Percentiles rank a stretch among this genome's conserved stretches.
These are phyloP conservation scores for Thelephora terrestris DNA, from an alignment of 1,284 basidiomycete species.

Conservation along the genomic window DNA sequence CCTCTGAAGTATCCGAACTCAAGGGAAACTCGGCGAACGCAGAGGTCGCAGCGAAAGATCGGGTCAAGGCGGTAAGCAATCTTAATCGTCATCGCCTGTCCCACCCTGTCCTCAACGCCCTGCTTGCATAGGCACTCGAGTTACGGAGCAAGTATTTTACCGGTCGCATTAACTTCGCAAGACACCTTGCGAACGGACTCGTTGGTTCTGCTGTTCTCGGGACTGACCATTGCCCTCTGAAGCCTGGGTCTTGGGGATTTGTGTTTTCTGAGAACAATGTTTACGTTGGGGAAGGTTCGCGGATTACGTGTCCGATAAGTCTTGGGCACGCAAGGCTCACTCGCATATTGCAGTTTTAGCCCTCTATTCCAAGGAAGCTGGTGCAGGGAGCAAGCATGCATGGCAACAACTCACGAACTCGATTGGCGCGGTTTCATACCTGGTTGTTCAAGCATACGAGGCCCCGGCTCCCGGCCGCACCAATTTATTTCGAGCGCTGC, in stretches of 20 bases:
- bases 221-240: not conserved
- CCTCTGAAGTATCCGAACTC: too few relatives aligned
- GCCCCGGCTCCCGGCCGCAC: too few relatives aligned
- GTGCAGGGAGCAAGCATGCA: not conserved
- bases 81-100: too few relatives aligned
- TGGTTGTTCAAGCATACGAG: not conserved
- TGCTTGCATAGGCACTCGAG: not conserved
- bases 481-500: too few relatives aligned
- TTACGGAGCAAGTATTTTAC: too few relatives aligned
- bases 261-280: not conserved
- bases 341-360: not conserved
- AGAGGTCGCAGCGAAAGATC: not conserved
- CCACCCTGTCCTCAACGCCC: not conserved
- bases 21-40: not conserved
- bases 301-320: not conserved
- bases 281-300: not conserved
- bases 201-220: too few relatives aligned
- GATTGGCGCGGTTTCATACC: not conserved
- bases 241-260: not conserved
- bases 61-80: not conserved
- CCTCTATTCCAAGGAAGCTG: not conserved
- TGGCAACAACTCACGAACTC: not conserved
- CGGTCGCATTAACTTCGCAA: too few relatives aligned
- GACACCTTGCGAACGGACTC: too few relatives aligned
- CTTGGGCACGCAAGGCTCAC: not conserved